These are phyloP conservation scores for Tubosaeta brunneosetosa DNA, from an alignment of 768 basidiomycete species.

Conservation along the genomic window DNA sequence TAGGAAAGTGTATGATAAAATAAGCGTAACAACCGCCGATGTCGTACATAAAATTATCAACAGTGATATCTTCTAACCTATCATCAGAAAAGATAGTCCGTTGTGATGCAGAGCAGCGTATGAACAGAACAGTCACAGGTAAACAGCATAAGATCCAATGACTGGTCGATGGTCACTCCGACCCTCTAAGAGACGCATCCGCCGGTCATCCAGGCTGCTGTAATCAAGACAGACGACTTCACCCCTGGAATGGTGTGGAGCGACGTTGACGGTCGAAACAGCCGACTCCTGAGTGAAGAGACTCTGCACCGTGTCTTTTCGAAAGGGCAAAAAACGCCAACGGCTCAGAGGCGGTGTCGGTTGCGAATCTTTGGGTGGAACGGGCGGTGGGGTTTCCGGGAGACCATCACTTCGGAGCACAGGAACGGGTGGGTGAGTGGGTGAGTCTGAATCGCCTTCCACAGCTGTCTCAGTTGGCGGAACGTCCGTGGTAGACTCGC, in stretches of 20 bases:
- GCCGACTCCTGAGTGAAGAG: slow-evolving; percentile 23
- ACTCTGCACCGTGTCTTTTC: slow-evolving; percentile 33
- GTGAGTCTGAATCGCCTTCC: slow-evolving; percentile 8
- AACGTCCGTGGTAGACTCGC: slow-evolving; percentile 13
- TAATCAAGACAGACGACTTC: slow-evolving; percentile 73
- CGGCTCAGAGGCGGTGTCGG: slow-evolving; percentile 28
- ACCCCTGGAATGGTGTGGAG: slow-evolving; percentile 45
- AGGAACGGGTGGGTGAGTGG: slow-evolving; percentile 11
- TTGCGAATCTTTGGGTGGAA: slow-evolving; percentile 26
- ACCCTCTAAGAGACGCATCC: slow-evolving; percentile 72
- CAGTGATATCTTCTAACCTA: slow-evolving; percentile 16
- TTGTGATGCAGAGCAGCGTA: slow-evolving; percentile 3
- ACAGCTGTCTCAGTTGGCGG: slow-evolving; percentile 4
- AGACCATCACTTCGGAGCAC: slow-evolving; percentile 10
- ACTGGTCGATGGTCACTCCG: slow-evolving; percentile 84
- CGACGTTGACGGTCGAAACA: slow-evolving; percentile 14
- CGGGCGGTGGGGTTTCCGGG: slow-evolving; percentile 25
- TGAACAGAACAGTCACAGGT: slow-evolving; percentile 38
- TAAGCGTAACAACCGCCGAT: slow-evolving; percentile 2
- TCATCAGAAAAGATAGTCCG: slow-evolving; percentile 7
- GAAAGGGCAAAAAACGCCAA: slow-evolving; percentile 53
- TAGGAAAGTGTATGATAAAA: slow-evolving; percentile 6
- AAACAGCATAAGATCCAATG: slow-evolving; percentile 72
- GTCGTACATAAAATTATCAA: slow-evolving; percentile 14
- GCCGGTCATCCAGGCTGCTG: slow-evolving; percentile 66